Evolutionary conservation across 2,329 filamentous ascomycete species (phyloP), one percentile per base, ranked within the genome.

Genomic region (Penicillium sp.): DNA sequence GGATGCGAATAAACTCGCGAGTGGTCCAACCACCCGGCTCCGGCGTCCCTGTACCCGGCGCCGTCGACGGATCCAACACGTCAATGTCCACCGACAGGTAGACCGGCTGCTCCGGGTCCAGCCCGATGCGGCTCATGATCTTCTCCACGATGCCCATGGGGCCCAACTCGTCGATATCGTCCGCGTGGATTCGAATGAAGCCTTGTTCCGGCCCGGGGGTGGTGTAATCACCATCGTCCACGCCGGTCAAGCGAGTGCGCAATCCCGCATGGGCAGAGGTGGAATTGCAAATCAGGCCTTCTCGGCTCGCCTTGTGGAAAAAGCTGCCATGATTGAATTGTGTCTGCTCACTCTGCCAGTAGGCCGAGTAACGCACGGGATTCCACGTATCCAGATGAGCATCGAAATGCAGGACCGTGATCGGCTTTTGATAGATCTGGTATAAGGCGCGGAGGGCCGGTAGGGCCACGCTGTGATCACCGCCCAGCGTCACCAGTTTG

Each of bases 1-100:
- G 69, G 49, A 95, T 88, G 9, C 86, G 76, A 54, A 95, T 91
- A 58, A 95, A 75, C 73, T 95, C 90, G 44, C 90, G 76, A 18
- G 86, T 94, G 5, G 88, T 93, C 90, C 90, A 95, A 34, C 90
- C 90, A 48, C 90, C 90, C 0, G 89, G 86, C 73, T 95, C 90
- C 0, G 90, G 90, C 0, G 90, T 95, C 1, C 90, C 90, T 0
- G 89, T 95, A 2, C 85, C 88, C 0, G 88, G 88, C 0, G 71
- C 70, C 6, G 82, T 72, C 29, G 79, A 84, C 0, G 87, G 87
- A 65, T 91, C 86, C 40, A 91, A 74, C 0, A 90, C 86, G 66
- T 91, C 87, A 56, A 90, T 90, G 62, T 91, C 87, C 12, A 91
- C 80, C 33, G 81, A 86, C 8, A 94, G 73, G 63, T 95, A 94